phyloP scores from a whole-genome alignment of 306 rosid genomes.

The Vigna trinervia region DNA sequence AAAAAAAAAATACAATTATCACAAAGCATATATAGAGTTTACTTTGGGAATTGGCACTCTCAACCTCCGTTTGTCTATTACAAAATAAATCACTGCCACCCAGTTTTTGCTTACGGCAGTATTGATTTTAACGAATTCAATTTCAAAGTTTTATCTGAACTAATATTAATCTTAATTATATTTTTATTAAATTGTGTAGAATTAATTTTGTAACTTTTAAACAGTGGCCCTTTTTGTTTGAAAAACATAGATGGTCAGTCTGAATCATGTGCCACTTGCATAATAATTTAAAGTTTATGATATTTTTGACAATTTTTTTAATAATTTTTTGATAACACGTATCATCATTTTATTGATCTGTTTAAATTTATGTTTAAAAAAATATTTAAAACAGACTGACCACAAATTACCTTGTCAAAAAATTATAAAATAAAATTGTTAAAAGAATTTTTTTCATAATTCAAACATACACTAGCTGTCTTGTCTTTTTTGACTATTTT shows the following conservation, averaged over 20 bases:
- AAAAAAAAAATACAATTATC: background rate
- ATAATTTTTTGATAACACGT: no score
- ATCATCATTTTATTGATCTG: no score
- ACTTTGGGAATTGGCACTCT: background rate
- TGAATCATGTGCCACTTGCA: constrained; percentile 38
- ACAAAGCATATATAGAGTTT: background rate
- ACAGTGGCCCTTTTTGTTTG: background rate
- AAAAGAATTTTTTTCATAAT: background rate
- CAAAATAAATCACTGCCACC: no score
- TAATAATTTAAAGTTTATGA: background rate
- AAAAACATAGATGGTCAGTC: constrained; percentile 11
- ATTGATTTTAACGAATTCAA: background rate
- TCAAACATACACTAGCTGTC: constrained; percentile 35
- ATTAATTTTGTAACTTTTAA: background rate
- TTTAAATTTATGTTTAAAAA: no score
- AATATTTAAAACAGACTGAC: no score
- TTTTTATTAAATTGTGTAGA: background rate
- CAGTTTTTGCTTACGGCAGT: background rate
- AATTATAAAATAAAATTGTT: no score
- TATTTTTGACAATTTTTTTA: no score
- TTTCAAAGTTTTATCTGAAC: background rate
- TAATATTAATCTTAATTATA: background rate
- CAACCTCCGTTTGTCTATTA: background rate
- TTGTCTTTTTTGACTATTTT: background rate
- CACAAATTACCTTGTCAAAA: no score